phyloP scores from a whole-genome alignment of 179 eudicot species.

The Gypsophila paniculata region DNA sequence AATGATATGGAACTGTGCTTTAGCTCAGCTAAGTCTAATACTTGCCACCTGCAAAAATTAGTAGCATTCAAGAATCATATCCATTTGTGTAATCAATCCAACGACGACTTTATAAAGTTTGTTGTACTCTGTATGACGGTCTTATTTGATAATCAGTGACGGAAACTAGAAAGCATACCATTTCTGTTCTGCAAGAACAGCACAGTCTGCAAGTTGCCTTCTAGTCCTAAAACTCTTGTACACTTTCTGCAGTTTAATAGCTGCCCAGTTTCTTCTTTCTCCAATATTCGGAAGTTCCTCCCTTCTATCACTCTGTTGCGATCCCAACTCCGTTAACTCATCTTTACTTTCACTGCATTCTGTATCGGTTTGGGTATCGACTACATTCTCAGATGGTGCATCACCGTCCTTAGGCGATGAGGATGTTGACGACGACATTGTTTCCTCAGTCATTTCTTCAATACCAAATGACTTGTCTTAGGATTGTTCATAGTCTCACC shows the following conservation, averaged over 20 bases:
- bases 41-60: conserved; percentile 61
- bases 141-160: too few species aligned
- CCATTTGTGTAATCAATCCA: not conserved
- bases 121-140: too few species aligned
- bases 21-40: conserved; percentile 77
- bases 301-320: not conserved
- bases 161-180: conserved; percentile 36
- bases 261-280: conserved; percentile 39
- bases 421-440: not conserved
- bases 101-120: too few species aligned
- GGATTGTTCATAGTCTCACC: not conserved
- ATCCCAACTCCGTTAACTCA: not conserved
- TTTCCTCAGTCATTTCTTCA: not conserved
- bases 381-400: not conserved
- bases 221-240: conserved; percentile 76
- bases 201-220: conserved; percentile 87
- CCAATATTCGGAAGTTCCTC: conserved; percentile 7
- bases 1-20: conserved; percentile 73
- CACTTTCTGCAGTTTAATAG: conserved; percentile 69
- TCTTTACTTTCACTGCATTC: not conserved
- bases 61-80: not conserved
- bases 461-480: not conserved
- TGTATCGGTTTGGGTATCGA: not conserved
- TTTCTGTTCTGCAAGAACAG: conserved; percentile 82
- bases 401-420: not conserved